These are phyloP conservation scores for Coemansia sp. DNA, from an alignment of 192 early-diverging fungal genomes.

Conservation along the genomic window DNA sequence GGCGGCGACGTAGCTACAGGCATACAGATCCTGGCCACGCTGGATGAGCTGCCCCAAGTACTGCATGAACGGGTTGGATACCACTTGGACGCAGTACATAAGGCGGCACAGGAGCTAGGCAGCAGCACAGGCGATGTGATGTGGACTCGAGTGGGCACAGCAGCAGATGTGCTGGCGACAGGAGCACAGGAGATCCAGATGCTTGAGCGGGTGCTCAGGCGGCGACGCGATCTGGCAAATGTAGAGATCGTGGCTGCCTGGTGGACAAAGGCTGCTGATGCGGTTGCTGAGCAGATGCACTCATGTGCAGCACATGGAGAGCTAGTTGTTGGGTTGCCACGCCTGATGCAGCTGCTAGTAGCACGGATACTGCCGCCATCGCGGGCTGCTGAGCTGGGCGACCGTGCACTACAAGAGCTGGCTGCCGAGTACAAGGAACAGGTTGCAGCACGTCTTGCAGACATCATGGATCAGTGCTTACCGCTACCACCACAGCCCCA, in stretches of 20 bases:
- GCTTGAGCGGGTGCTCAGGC: constrained; percentile 40
- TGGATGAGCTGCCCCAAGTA: constrained; percentile 16
- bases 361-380: not conserved
- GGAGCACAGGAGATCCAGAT: constrained; percentile 26
- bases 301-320: constrained; percentile 7
- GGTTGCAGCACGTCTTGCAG: constrained; percentile 25
- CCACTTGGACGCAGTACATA: constrained; percentile 8
- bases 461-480: constrained; percentile 22
- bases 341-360: constrained; percentile 20
- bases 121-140: constrained; percentile 20
- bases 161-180: constrained; percentile 17
- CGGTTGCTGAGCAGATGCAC: too few species aligned
- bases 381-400: constrained; percentile 17
- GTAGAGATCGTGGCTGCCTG: too few species aligned
- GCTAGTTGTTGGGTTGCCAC: not conserved
- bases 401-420: constrained; percentile 14
- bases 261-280: too few species aligned
- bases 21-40: constrained; percentile 28
- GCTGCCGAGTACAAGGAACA: constrained; percentile 28
- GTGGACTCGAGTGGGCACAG: constrained; percentile 21
- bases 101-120: constrained; percentile 9
- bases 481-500: constrained; percentile 13
- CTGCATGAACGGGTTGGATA: constrained; percentile 11
- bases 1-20: constrained; percentile 29
- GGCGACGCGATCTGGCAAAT: constrained; percentile 20